Percentiles rank a stretch among this genome's conserved stretches.
These are phyloP conservation scores for Monosporascus sp. DNA, from an alignment of 2,329 filamentous ascomycete species.

Conservation along the genomic window DNA sequence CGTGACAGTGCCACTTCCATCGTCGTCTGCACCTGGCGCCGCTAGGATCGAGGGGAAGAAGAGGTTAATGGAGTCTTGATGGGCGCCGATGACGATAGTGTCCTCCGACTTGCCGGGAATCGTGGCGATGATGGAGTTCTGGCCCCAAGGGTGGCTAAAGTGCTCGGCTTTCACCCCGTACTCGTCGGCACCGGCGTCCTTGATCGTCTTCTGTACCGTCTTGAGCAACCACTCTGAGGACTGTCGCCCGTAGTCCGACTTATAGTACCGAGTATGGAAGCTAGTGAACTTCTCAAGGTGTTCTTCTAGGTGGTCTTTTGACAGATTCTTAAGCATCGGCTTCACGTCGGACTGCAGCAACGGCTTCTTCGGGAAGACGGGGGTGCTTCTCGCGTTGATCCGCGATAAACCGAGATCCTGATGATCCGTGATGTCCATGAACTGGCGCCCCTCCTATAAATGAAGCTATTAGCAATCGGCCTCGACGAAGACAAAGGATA, in stretches of 20 bases:
- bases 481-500: background rate
- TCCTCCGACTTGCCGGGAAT: constrained; percentile 81
- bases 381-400: constrained; percentile 30
- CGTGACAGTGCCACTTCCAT: constrained; percentile 87
- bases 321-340: constrained; percentile 62
- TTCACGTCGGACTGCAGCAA: constrained; percentile 59
- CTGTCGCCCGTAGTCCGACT: constrained; percentile 70
- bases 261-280: constrained; percentile 80
- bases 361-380: constrained; percentile 64
- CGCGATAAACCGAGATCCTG: constrained; percentile 53
- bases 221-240: constrained; percentile 83
- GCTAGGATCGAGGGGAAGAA: constrained; percentile 78
- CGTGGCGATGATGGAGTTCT: constrained; percentile 85
- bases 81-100: constrained; percentile 83
- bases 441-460: constrained; percentile 70
- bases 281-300: constrained; percentile 74
- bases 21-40: constrained; percentile 91
- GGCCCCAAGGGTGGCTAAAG: constrained; percentile 81
- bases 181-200: constrained; percentile 62
- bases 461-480: constrained; percentile 9
- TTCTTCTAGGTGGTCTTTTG: constrained; percentile 68
- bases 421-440: constrained; percentile 90
- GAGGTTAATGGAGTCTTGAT: constrained; percentile 93
- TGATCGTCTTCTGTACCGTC: constrained; percentile 67
- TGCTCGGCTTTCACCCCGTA: constrained; percentile 62